Percentiles rank a stretch among this genome's conserved stretches.
phyloP scores from a whole-genome alignment of 495 filamentous ascomycete genomes.

The Paragyromitra xinjiangensis region DNA sequence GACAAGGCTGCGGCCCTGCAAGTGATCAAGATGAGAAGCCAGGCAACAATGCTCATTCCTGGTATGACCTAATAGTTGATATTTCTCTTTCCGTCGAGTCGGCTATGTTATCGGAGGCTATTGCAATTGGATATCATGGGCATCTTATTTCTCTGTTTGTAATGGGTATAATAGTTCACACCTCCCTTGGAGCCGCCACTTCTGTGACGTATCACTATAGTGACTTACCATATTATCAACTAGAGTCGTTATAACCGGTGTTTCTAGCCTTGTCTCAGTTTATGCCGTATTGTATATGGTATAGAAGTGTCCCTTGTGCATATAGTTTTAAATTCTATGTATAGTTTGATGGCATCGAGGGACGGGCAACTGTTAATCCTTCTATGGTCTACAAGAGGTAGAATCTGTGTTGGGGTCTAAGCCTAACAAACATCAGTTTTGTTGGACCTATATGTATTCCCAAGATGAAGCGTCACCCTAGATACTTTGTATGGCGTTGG shows the following conservation, averaged over 20 bases:
- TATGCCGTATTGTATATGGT: too few relatives aligned
- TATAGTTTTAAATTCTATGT: too few relatives aligned
- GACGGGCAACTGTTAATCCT: too few relatives aligned
- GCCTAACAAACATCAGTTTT: too few relatives aligned
- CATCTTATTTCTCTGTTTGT: background rate
- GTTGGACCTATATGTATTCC: too few relatives aligned
- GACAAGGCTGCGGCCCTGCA: slow-evolving; percentile 25
- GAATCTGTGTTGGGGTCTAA: too few relatives aligned
- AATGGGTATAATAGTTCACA: background rate
- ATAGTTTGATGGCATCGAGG: too few relatives aligned
- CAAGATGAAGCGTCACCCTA: too few relatives aligned
- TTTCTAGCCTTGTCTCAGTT: too few relatives aligned
- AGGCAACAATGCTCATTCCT: slow-evolving; percentile 8
- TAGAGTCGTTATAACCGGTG: background rate
- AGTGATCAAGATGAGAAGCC: background rate
- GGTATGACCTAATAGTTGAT: slow-evolving; percentile 8
- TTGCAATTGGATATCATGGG: slow-evolving; percentile 9
- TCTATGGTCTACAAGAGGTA: too few relatives aligned
- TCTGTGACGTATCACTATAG: background rate
- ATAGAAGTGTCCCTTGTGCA: too few relatives aligned
- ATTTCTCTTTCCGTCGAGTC: background rate
- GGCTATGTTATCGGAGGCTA: background rate
- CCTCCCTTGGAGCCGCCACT: background rate
- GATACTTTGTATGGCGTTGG: too few relatives aligned
- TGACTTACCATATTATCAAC: background rate